These are phyloP conservation scores for Warburgia ugandensis DNA, from an alignment of 164 flowering plant species.

Conservation along the genomic window DNA sequence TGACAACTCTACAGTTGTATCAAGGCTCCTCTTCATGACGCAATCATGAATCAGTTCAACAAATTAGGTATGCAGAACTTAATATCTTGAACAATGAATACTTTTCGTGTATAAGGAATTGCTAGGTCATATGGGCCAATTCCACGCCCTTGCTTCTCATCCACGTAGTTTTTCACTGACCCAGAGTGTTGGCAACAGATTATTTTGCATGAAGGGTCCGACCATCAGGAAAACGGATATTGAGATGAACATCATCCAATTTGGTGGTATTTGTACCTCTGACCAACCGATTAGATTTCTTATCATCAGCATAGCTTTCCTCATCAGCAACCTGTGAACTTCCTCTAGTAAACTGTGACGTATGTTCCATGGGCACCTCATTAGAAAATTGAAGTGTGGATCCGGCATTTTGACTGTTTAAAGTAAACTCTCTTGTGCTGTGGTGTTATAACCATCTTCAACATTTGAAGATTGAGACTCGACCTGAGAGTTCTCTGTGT, in stretches of 20 bases:
- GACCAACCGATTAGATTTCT: conserved; percentile 2
- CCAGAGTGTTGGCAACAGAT: conserved; percentile 35
- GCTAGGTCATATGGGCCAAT: conserved; percentile 64
- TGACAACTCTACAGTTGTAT: too few species aligned
- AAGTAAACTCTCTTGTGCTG: conserved; percentile 11
- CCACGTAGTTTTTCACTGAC: conserved; percentile 54
- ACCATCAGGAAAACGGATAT: conserved; percentile 63
- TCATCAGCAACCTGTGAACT: conserved; percentile 11
- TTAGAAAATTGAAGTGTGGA: conserved; percentile 3
- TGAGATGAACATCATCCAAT: conserved; percentile 48
- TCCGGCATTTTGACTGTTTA: too few species aligned
- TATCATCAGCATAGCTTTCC: conserved; percentile 5
- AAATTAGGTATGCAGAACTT: too few species aligned
- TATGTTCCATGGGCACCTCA: neutral
- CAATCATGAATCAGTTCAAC: too few species aligned
- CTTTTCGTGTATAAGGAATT: conserved; percentile 80
- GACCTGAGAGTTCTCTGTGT: conserved; percentile 8
- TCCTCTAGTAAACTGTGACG: conserved; percentile 11
- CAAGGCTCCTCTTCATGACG: too few species aligned
- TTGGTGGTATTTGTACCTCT: neutral
- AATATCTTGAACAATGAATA: conserved; percentile 57
- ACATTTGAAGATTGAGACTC: conserved; percentile 10
- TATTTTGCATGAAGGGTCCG: conserved; percentile 55
- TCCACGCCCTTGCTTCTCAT: conserved; percentile 32
- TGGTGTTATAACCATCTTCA: conserved; percentile 10